phyloP scores from a whole-genome alignment of 2,329 filamentous ascomycete species.

The Botryosphaeria dothidea region DNA sequence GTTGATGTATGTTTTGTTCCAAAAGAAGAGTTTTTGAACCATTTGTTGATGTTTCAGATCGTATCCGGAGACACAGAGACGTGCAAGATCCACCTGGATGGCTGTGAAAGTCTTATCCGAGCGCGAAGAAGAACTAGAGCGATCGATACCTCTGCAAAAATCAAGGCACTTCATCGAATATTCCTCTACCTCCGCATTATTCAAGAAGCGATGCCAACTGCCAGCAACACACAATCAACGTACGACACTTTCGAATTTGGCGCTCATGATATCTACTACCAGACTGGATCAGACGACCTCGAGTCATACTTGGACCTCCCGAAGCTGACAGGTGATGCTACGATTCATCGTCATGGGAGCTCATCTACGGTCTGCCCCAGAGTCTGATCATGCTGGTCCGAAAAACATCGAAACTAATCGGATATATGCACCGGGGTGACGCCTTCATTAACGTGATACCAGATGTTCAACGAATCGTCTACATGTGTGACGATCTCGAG shows the following conservation, averaged over 20 bases:
- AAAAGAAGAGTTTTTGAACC: too few species aligned
- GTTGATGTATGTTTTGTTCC: too few species aligned
- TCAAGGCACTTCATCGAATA: background rate
- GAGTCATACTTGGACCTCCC: background rate
- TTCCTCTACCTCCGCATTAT: background rate
- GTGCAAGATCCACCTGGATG: background rate
- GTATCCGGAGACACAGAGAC: background rate
- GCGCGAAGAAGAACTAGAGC: background rate
- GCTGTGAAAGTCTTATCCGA: background rate
- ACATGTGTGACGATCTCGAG: background rate
- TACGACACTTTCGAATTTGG: background rate
- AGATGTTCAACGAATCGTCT: too few species aligned
- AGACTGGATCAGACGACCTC: background rate
- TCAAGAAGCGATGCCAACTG: background rate
- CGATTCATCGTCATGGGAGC: background rate
- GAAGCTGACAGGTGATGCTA: background rate
- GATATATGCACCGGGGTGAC: background rate
- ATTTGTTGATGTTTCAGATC: too few species aligned
- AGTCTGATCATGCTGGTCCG: background rate
- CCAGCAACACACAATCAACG: background rate
- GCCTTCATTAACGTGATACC: too few species aligned
- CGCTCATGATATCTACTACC: background rate
- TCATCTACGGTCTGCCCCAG: background rate
- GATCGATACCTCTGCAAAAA: background rate
- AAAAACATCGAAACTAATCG: background rate